Base-by-base conservation (phyloP, 1,284 basidiomycete genomes). In the Gomphus bonarii region DNA sequence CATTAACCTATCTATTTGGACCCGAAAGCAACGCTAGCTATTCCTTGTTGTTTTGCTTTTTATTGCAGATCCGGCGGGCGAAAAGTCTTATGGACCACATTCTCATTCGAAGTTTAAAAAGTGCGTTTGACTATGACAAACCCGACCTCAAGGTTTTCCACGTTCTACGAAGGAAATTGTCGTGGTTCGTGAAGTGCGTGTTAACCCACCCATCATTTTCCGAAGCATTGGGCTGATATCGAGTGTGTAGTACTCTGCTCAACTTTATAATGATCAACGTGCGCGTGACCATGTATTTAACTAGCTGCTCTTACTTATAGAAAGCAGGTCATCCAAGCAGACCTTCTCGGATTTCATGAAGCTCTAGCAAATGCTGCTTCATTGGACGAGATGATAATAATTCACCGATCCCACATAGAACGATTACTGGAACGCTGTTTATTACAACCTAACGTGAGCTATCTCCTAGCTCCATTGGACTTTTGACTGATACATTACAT, bases 121-220 rank as follows among this genome's bases (percentile, higher is more conserved):
- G 31, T 16, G 52, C 20, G 12, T 30, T 54, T 10, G 12, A 43
- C 14, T 40, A 38, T 52, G 31, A n/a, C 9, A 54, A n/a, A 16
- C 36, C 52, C 22, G 52, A 44, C 38, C 36, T 65, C 14, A 71
- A 67, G 18, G 55, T 61, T 51, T 64, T 91, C 62, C 87, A 88
- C 67, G 81, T 81, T 0, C 77, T 91, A 70, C 72, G 88, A 59
- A 82, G 84, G 61, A 82, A 83, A 57, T 64, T 92, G 55, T 82
- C 80, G 52, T 94, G 91, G 91, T 83, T 92, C 61, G 76, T 90
- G 64, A 88, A 89, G 89, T 91, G 65, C 66, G 87, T 44, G 7
- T n/a, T 12, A 44, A 11, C 7, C 9, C 20, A 10, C 18, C 8
- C 12, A 44, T 12, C 11, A 11, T 9, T 44, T 12, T 3, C 9